phyloP scores from a whole-genome alignment of 75 land plant genomes.

The Selaginella moellendorffii region DNA sequence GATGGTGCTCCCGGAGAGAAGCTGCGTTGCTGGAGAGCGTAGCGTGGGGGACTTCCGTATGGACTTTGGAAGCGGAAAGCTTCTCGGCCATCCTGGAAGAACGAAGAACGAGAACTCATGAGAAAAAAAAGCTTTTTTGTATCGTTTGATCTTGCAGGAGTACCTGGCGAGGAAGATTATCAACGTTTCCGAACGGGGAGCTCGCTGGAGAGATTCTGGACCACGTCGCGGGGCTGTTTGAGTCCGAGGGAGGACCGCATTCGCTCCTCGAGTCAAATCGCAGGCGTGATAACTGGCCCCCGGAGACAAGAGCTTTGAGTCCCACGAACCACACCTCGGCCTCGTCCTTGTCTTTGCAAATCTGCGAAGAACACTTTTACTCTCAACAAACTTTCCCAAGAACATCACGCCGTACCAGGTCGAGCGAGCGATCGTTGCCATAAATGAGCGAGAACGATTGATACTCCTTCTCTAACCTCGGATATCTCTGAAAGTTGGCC shows the following conservation, averaged over 20 bases:
- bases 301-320: conserved; percentile 67
- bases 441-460: conserved; percentile 85
- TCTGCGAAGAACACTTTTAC: conserved; percentile 29
- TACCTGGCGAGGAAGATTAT: conserved; percentile 73
- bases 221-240: conserved; percentile 37
- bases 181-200: conserved; percentile 37
- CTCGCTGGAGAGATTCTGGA: conserved; percentile 37
- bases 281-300: conserved; percentile 37
- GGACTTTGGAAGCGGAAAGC: conserved; percentile 20
- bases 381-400: neutral
- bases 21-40: conserved; percentile 44
- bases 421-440: conserved; percentile 56
- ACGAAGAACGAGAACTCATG: neutral
- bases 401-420: conserved; percentile 54
- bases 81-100: conserved; percentile 32
- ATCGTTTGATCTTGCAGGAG: no score
- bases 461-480: conserved; percentile 95
- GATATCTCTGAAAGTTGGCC: conserved; percentile 91
- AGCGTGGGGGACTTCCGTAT: conserved; percentile 40
- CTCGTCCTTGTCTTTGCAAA: conserved; percentile 98
- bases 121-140: neutral
- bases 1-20: conserved; percentile 38
- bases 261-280: conserved; percentile 38
- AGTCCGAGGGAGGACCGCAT: conserved; percentile 37
- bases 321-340: conserved; percentile 97